Conservation (phyloP, 345 rosid genomes). For the Anastatica hierochuntica region DNA sequence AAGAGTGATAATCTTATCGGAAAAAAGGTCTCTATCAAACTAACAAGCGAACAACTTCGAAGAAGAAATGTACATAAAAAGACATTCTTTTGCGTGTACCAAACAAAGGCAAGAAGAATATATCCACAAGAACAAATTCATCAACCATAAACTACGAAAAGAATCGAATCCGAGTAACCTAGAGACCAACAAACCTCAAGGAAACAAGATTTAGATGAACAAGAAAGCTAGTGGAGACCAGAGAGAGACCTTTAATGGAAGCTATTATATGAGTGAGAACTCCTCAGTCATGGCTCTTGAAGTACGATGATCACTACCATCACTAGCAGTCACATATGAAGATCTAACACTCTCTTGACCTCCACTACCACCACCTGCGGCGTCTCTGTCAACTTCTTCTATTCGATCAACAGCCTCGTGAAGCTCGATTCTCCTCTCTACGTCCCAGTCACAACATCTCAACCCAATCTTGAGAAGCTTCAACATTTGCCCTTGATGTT, state of each 20-base stretch:
- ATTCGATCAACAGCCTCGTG: conserved; percentile 49
- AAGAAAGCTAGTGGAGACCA: conserved; percentile 4
- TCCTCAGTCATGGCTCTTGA: conserved; percentile 64
- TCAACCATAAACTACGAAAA: conserved; percentile 14
- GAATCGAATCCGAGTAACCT: conserved; percentile 3
- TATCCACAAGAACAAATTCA: too few relatives aligned
- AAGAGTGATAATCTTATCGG: too few relatives aligned
- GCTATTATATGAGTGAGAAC: conserved; percentile 21
- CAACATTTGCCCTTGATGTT: conserved; percentile 61
- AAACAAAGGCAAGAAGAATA: too few relatives aligned
- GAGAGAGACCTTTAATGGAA: conserved; percentile 6
- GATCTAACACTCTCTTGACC: conserved; percentile 44
- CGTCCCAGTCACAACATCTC: conserved; percentile 72
- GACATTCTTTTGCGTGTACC: too few relatives aligned
- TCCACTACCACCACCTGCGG: conserved; percentile 53
- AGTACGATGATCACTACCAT: conserved; percentile 37
- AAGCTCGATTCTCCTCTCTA: conserved; percentile 61
- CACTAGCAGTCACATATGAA: conserved; percentile 43
- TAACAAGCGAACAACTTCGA: too few relatives aligned
- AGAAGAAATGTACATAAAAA: too few relatives aligned
- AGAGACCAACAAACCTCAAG: conserved; percentile 15
- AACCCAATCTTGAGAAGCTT: conserved; percentile 76
- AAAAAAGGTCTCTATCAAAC: too few relatives aligned
- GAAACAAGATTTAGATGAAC: conserved; percentile 1
- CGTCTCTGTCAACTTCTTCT: conserved; percentile 32